Base-by-base conservation (phyloP, 768 basidiomycete species). In the Sutorius australiensis region DNA sequence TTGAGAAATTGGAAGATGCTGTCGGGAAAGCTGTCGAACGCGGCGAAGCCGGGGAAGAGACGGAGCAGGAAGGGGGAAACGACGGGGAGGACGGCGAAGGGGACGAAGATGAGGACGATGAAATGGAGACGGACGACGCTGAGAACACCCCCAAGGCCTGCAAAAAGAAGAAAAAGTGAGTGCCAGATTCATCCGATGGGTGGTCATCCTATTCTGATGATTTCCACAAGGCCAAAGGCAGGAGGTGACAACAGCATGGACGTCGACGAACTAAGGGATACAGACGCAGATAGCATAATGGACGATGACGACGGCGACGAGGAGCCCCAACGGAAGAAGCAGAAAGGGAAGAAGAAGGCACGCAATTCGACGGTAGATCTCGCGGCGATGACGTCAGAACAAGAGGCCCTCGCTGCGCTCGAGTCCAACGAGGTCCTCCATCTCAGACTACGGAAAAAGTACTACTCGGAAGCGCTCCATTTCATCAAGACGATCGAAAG, bases 391-490 rank as follows among this genome's bases (percentile, higher is more conserved):
- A 79, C 81, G 9, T 77, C 84, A 41, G 88, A 89, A 59, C 85
- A 90, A 64, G 82, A 78, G 10, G 84, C 83, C 0, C 75, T 92
- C 30, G 85, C 85, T 6, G 79, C 82, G 4, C 73, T 89, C 33
- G 80, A 92, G 57, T 78, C 79, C 36, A 79, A 86, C 57, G 77
- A 91, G 54, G 69, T 88, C 37, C 75, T 81, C 5, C 77, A 81
- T 47, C 77, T 92, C 7, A 79, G 83, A 17, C 73, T 97, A 28
- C 82, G 80, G 55, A 95, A 89, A 70, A 87, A 88, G 62, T 97
- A 93, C 71, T 92, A 88, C 63, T 75, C 80, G 5, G 95, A 98
- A 64, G 92, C 86, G 3, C 74, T 98, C 37, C 76, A 70, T 51
- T 98, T 98, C 67, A 95, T 98, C 62, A 77, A 76, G 39, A 75